These are phyloP conservation scores for Nicotiana rustica DNA, from an alignment of 305 asterid species.

Conservation along the genomic window DNA sequence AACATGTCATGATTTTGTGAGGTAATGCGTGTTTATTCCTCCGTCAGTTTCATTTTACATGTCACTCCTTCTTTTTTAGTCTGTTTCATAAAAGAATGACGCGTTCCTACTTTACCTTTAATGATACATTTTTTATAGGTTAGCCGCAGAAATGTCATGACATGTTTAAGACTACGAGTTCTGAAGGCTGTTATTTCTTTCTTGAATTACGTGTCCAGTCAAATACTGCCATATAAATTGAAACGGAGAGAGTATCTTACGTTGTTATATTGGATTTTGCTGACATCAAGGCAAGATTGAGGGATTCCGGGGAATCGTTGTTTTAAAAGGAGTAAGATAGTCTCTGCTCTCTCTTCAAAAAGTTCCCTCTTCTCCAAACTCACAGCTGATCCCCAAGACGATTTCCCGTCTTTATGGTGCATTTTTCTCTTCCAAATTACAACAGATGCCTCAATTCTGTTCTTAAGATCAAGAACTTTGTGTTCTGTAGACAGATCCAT, in stretches of 20 bases:
- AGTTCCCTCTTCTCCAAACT: constrained; percentile 89
- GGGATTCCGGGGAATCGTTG: constrained; percentile 81
- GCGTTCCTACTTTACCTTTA: no score
- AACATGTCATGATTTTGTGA: neutral
- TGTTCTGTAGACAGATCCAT: constrained; percentile 85
- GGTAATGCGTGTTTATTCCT: neutral
- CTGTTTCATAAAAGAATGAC: no score
- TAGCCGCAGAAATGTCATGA: no score
- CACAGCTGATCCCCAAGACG: constrained; percentile 74
- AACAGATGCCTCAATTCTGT: constrained; percentile 88
- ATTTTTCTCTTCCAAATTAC: constrained; percentile 92
- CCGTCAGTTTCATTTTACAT: neutral
- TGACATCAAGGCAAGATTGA: constrained; percentile 88
- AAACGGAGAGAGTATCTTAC: constrained; percentile 41
- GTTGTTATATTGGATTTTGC: constrained; percentile 76
- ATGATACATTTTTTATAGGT: no score
- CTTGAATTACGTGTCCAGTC: no score
- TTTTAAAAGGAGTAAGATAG: constrained; percentile 74
- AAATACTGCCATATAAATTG: neutral
- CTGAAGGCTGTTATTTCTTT: no score
- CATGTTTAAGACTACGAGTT: no score
- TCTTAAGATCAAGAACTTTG: constrained; percentile 80
- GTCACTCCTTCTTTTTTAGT: no score
- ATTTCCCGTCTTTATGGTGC: constrained; percentile 69
- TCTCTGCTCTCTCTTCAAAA: constrained; percentile 87